Base-by-base conservation (phyloP, 345 rosid genomes). In the Fremontodendron californicum region DNA sequence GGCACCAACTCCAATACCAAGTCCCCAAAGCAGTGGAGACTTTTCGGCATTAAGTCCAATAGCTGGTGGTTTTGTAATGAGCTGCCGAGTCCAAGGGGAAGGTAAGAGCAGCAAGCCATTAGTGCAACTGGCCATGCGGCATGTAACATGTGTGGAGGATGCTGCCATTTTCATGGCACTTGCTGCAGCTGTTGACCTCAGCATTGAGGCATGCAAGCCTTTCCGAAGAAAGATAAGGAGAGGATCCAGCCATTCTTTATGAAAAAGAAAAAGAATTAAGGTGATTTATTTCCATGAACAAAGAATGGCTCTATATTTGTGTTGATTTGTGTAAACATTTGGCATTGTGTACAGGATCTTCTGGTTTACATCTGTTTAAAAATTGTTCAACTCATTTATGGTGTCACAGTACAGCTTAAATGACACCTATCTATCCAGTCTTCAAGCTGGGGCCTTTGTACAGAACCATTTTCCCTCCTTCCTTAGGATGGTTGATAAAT, bases 141-240 rank as follows among this genome's bases (percentile, higher is more conserved):
- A 94, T 48, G 93, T 94, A 21, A 94, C 97, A 2, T 94, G 97
- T 9, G 91, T 93, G 68, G 98, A 94, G 89, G 98, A 94, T 81
- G 97, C 97, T 39, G 97, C 98, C 40, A 94, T 93, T 42, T 94
- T 94, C 82, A 89, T 94, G 97, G 97, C 97, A 6, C 98, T 94
- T 54, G 97, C 97, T 13, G 95, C 97, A 6, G 97, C 97, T 0
- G 94, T 91, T 54, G 97, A 94, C 88, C 97, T 94, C 57, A 94
- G 93, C 82, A 88, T 94, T n/a, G 89, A 89, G 62, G 97, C 98
- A 35, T 94, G 98, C 85, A 93, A 86, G 85, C 95, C 97, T 45
- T 93, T 93, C 85, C 89, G 89, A 18, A 87, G 97, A 79, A 89
- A 74, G 87, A 81, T 86, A 43, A 84, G 90, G 80, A 86, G 82